These are phyloP conservation scores for Bidens hawaiensis DNA, from an alignment of 140 eudicot genomes.

Conservation along the genomic window DNA sequence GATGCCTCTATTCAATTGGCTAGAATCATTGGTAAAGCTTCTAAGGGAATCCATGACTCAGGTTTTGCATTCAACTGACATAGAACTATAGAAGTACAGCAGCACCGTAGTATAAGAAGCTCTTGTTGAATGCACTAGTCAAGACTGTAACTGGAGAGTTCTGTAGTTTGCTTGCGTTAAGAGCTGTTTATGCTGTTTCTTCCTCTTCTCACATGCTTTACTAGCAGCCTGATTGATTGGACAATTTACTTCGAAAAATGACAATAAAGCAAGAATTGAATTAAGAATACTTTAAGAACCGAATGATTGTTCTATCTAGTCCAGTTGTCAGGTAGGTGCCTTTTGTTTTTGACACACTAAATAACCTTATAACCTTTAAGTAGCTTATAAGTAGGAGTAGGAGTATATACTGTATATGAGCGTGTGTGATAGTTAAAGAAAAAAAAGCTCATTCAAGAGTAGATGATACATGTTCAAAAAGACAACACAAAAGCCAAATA, in stretches of 20 bases:
- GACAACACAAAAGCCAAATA: background rate
- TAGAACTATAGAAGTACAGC: constrained; percentile 29
- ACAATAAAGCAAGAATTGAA: background rate
- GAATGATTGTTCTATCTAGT: background rate
- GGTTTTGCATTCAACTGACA: constrained; percentile 21
- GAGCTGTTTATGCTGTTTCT: too few species aligned
- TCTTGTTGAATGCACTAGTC: constrained; percentile 33
- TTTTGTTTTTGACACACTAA: background rate
- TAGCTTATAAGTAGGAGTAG: too few species aligned
- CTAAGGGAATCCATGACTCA: constrained; percentile 31
- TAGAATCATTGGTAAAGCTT: constrained; percentile 39
- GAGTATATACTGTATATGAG: too few species aligned
- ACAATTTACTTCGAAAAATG: background rate
- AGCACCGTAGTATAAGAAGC: constrained; percentile 30
- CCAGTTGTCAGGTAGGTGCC: background rate
- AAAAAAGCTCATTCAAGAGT: background rate
- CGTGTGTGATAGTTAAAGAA: too few species aligned
- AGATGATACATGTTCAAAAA: background rate
- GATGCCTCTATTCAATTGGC: constrained; percentile 12
- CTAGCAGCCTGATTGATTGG: constrained; percentile 4
- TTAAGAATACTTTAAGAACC: background rate
- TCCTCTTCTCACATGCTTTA: background rate
- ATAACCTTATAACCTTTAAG: too few species aligned
- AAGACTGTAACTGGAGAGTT: too few species aligned
- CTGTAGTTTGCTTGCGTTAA: too few species aligned